phyloP scores from a whole-genome alignment of 768 basidiomycete genomes.

The Rhodosporidiobolus sp. region DNA sequence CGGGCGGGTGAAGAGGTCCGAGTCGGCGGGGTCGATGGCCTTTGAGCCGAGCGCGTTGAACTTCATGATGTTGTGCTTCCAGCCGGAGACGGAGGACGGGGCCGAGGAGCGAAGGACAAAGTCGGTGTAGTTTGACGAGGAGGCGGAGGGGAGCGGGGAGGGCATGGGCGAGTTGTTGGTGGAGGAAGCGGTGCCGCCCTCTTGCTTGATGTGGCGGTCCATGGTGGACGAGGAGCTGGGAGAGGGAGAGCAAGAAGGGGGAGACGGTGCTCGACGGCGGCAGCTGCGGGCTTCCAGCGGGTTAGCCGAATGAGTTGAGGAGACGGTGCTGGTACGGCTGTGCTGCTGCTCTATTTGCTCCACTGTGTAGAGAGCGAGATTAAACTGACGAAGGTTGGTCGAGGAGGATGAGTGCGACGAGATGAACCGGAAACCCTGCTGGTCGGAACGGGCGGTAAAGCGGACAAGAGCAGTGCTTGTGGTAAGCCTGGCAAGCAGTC shows the following conservation, averaged over 20 bases:
- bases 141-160: constrained; percentile 1
- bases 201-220: constrained; percentile 16
- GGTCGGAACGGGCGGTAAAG: too few relatives aligned
- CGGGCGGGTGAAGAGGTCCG: constrained; percentile 66
- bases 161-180: background rate
- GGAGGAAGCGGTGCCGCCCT: background rate
- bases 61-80: constrained; percentile 92
- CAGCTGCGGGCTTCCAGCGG: background rate
- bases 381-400: too few relatives aligned
- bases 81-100: constrained; percentile 52
- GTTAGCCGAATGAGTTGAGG: background rate
- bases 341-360: too few relatives aligned
- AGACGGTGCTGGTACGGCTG: too few relatives aligned
- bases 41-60: constrained; percentile 57
- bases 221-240: background rate
- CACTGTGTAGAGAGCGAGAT: too few relatives aligned
- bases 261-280: background rate
- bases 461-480: too few relatives aligned
- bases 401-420: too few relatives aligned
- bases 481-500: background rate
- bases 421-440: too few relatives aligned
- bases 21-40: constrained; percentile 65
- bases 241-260: background rate
- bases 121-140: constrained; percentile 19
- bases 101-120: constrained; percentile 18